Evolutionary conservation across 352 stramenopile species (phyloP), one percentile per base, ranked within the genome.

Genomic region (Phytophthora pluvialis): DNA sequence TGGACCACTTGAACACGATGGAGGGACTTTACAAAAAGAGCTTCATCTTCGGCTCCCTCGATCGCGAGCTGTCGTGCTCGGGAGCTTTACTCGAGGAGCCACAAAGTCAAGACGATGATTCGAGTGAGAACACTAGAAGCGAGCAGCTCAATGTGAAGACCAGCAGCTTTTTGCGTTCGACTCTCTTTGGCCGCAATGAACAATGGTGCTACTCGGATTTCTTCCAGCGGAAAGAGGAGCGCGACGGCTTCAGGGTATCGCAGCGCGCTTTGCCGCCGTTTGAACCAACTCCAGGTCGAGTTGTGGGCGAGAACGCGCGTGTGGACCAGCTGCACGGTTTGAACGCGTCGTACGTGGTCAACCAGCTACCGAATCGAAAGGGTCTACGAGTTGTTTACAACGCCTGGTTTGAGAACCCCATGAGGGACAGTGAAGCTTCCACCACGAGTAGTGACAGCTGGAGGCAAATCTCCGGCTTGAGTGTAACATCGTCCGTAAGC

Each of bases 321-420:
- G 69, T 80, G 1, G 60, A 72, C 36, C 72, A 80, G 33, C 44
- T 80, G 8, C 64, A 77, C 39, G 68, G 65, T 9, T 36, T 80
- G 3, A 61, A 66, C n/a, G 59, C 61, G 1, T 53, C 64, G 4
- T 75, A 60, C 31, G 33, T 60, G 28, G 72, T 77, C 0, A 45
- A 75, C 36, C 40, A 53, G 42, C 43, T 80, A 21, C 72, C 72
- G 0, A 13, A 57, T 10, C 46, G 38, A 7, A 62, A 53, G 38
- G 61, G 50, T 4, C 54, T 80, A 7, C 64, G 59, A 33, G 59
- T 80, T 4, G 63, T 80, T 13, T 80, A 77, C 59, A 70, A 75
- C 31, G 60, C 63, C 8, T 62, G 45, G 46, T 56, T 73, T 11
- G 60, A 69, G 2, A 11, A 54, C 11, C n/a, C 33, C 4, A 39